Base-by-base conservation (phyloP, 1,284 basidiomycete genomes). In the Neotropicomus parvogracilis region DNA sequence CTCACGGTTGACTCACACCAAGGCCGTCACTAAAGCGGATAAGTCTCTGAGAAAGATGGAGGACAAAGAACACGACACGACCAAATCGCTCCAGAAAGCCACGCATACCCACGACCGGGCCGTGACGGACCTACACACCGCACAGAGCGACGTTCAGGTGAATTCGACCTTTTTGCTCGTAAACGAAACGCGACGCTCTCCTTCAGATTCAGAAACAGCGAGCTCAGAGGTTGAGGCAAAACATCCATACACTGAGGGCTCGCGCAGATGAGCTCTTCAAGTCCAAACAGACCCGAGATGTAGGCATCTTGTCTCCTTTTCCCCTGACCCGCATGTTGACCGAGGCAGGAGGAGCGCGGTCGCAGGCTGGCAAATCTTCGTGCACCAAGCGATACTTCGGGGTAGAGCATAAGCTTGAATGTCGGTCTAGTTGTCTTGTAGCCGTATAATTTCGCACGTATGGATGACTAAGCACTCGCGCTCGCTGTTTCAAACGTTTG, bases 101-200 rank as follows among this genome's bases (percentile, higher is more conserved):
- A 69, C 71, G 12, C 72, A 78, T 46, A 59, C 67, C 6, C 78
- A 82, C 54, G 76, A 81, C 20, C 58, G 68, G 13, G 76, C 78
- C 9, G 51, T 74, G 35, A 59, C 73, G 6, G 58, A 71, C 37
- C 62, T 77, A 40, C 66, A 70, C 37, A 69, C 63, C 44, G 75
- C 77, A 3, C 69, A 74, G 55, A 68, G 71, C 43, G 70, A 76
- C 27, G 59, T 74, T 28, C 63, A 75, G 60, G 79, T 75, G 58
- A 37, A 70, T 64, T 35, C 27, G 45, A 40, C 5, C 8, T 33
- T 39, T 6, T 9, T 7, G 4, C 6, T 4, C 10, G 12, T 5
- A n/a, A 19, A 45, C 7, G 28, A 16, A 9, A 4, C 11, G 24
- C 16, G 3, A 37, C 26, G 14, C 14, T 5, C 17, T 6, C 21